Evolutionary conservation across 208 protist species (phyloP).

Genomic region (Borovskyia barvae): DNA sequence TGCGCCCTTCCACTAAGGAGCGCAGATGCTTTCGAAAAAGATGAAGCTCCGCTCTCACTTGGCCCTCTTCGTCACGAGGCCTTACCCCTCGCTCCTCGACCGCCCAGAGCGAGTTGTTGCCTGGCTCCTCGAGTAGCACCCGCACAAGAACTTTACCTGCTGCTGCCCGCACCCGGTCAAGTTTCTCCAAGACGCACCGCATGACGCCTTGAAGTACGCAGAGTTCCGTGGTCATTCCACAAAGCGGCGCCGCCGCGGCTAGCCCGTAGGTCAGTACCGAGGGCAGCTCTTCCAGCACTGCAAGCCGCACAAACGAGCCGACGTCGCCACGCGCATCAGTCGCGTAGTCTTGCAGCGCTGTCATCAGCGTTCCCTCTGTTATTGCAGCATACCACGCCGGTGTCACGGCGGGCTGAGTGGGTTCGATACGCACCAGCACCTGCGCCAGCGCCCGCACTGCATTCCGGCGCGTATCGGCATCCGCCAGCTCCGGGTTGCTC

Average conservation of each 20-base stretch:
- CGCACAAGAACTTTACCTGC: slow-evolving; percentile 41
- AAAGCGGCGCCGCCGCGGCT: slow-evolving; percentile 6
- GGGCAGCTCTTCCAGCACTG: slow-evolving; percentile 70
- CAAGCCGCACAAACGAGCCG: slow-evolving; percentile 96
- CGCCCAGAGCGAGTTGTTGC: background rate
- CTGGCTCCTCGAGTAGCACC: slow-evolving; percentile 30
- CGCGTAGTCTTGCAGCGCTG: slow-evolving; percentile 88
- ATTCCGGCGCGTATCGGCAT: slow-evolving; percentile 92
- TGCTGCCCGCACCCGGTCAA: slow-evolving; percentile 84
- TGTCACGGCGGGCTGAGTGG: slow-evolving; percentile 10
- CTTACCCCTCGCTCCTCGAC: background rate
- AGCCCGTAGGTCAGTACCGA: slow-evolving; percentile 48
- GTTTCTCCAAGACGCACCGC: slow-evolving; percentile 89
- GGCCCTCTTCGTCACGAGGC: background rate
- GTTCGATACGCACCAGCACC: slow-evolving; percentile 34
- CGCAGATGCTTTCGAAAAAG: slow-evolving; percentile 11
- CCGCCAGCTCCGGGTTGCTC: slow-evolving; percentile 59
- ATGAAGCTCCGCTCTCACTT: background rate
- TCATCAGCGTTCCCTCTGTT: slow-evolving; percentile 60
- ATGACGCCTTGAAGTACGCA: slow-evolving; percentile 63
- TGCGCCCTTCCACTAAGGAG: background rate
- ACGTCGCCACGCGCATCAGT: slow-evolving; percentile 96
- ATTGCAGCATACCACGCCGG: slow-evolving; percentile 24
- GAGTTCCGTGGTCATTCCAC: slow-evolving; percentile 9
- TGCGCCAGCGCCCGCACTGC: slow-evolving; percentile 63